Evolutionary conservation across 768 basidiomycete species (phyloP).

Genomic region (Krasilnikovozyma curviuscula): DNA sequence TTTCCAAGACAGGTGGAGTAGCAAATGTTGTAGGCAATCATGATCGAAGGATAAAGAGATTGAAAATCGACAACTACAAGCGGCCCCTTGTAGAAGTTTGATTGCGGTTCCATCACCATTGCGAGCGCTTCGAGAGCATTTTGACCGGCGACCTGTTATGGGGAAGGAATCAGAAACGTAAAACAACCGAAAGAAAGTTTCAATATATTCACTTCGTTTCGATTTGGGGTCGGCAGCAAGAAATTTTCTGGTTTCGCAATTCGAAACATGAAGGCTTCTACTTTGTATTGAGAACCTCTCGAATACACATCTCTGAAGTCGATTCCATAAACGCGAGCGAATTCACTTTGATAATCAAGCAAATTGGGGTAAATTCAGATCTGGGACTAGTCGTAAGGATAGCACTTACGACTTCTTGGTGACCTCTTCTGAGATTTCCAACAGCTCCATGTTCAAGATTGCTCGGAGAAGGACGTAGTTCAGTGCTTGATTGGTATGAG

Average conservation of each 20-base stretch:
- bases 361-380: not conserved
- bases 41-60: constrained; percentile 85
- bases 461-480: constrained; percentile 48
- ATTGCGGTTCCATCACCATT: constrained; percentile 81
- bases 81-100: constrained; percentile 81
- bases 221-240: constrained; percentile 73
- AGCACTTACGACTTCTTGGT: constrained; percentile 68
- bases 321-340: constrained; percentile 89
- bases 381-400: not conserved
- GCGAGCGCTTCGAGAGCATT: constrained; percentile 87
- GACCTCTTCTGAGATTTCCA: constrained; percentile 60
- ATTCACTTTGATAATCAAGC: constrained; percentile 42
- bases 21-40: constrained; percentile 89
- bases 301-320: constrained; percentile 91
- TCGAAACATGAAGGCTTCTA: constrained; percentile 95
- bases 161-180: not conserved
- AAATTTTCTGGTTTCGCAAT: constrained; percentile 92
- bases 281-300: constrained; percentile 94
- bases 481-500: constrained; percentile 38
- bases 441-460: constrained; percentile 50
- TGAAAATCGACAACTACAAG: constrained; percentile 90
- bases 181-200: not conserved
- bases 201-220: constrained; percentile 44
- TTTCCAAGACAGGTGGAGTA: constrained; percentile 93
- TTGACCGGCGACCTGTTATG: constrained; percentile 69